Percentiles rank a stretch among this genome's conserved stretches.
Conservation (phyloP, 2,329 filamentous ascomycete genomes). For the Plectosphaerella cucumerina region DNA sequence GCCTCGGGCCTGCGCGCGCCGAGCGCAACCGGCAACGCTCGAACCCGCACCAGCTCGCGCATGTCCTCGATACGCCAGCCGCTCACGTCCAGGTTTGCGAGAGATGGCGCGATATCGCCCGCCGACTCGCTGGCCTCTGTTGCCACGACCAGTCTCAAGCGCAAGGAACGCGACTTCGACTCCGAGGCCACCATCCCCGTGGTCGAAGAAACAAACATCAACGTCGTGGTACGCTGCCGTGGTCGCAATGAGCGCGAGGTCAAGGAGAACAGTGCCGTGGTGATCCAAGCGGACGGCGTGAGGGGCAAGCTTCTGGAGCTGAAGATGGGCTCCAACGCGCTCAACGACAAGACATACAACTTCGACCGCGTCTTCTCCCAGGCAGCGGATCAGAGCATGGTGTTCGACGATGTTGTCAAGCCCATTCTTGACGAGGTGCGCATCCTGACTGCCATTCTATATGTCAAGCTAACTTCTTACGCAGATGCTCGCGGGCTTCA, state of each 20-base stretch:
- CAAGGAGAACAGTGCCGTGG: slow-evolving; percentile 89
- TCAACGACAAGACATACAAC: slow-evolving; percentile 93
- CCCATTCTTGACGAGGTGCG: slow-evolving; percentile 88
- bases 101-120: slow-evolving; percentile 58
- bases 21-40: slow-evolving; percentile 4
- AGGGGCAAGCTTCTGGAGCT: slow-evolving; percentile 81
- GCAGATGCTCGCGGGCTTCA: slow-evolving; percentile 89
- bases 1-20: slow-evolving; percentile 9
- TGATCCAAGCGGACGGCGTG: slow-evolving; percentile 82
- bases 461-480: not conserved
- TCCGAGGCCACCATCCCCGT: slow-evolving; percentile 27
- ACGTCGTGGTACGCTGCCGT: slow-evolving; percentile 91
- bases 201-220: slow-evolving; percentile 89
- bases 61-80: slow-evolving; percentile 12
- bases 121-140: slow-evolving; percentile 64
- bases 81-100: slow-evolving; percentile 20
- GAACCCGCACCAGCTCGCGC: slow-evolving; percentile 5
- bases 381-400: slow-evolving; percentile 86
- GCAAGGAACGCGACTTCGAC: slow-evolving; percentile 77
- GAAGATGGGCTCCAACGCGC: slow-evolving; percentile 85
- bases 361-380: slow-evolving; percentile 98
- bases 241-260: slow-evolving; percentile 91
- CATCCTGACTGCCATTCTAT: slow-evolving; percentile 1
- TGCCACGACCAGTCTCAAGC: slow-evolving; percentile 62
- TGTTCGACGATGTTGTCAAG: slow-evolving; percentile 92